phyloP scores from a whole-genome alignment of 2,329 filamentous ascomycete species.

The Diaporthe sp. region DNA sequence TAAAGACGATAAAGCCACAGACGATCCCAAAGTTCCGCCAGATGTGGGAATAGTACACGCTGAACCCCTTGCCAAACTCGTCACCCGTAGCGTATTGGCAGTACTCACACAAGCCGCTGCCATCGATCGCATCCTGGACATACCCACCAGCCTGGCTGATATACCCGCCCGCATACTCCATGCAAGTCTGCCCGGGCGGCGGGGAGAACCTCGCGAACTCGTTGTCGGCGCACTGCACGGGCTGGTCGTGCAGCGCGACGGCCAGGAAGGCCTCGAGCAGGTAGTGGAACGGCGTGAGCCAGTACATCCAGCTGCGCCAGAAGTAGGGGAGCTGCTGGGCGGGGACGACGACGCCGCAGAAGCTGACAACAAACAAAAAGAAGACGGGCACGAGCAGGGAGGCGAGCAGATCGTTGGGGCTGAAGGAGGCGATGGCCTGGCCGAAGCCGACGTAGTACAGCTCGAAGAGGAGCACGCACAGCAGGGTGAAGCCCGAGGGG shows the following conservation, averaged over 20 bases:
- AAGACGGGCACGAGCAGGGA: constrained; percentile 70
- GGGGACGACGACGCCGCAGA: constrained; percentile 83
- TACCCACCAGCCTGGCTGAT: constrained; percentile 64
- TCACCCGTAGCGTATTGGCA: constrained; percentile 72
- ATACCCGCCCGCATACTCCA: constrained; percentile 67
- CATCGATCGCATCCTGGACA: constrained; percentile 64
- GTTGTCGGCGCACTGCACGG: constrained; percentile 60
- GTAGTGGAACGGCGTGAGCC: constrained; percentile 73
- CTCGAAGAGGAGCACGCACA: constrained; percentile 72
- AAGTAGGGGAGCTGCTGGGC: constrained; percentile 73
- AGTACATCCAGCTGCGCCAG: constrained; percentile 78
- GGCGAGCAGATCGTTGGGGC: constrained; percentile 72
- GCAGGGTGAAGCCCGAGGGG: constrained; percentile 63
- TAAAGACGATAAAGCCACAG: constrained; percentile 68
- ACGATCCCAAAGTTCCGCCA: constrained; percentile 79
- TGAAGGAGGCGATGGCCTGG: constrained; percentile 74
- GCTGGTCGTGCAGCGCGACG: constrained; percentile 63
- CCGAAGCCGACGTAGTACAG: constrained; percentile 73
- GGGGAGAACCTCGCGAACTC: constrained; percentile 69
- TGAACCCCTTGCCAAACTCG: constrained; percentile 61
- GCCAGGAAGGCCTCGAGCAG: constrained; percentile 69
- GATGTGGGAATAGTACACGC: constrained; percentile 67
- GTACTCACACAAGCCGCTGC: constrained; percentile 46
- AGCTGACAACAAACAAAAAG: constrained; percentile 73
- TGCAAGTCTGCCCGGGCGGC: constrained; percentile 67